Conservation (phyloP, 1,139 yeast species). For the Geotrichum histeridarum region DNA sequence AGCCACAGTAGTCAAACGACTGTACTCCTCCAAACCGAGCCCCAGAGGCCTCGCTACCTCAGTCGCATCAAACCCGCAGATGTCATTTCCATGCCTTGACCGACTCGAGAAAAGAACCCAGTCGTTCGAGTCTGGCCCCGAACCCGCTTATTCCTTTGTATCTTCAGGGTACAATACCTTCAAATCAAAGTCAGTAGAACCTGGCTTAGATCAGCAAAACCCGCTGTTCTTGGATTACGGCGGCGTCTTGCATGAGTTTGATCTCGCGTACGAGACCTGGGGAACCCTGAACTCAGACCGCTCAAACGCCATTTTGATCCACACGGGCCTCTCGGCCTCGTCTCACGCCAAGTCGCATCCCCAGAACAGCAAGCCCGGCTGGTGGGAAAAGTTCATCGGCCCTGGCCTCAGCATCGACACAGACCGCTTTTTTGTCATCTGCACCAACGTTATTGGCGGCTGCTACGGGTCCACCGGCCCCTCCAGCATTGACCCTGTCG, state of each 20-base stretch:
- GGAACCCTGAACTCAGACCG: constrained; percentile 59
- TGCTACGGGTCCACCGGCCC: constrained; percentile 97
- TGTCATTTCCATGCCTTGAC: constrained; percentile 84
- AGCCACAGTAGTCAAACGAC: background rate
- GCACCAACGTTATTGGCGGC: constrained; percentile 90
- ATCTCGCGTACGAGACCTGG: constrained; percentile 90
- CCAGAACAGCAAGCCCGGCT: constrained; percentile 67
- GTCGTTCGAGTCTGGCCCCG: constrained; percentile 69
- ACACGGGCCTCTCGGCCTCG: constrained; percentile 89
- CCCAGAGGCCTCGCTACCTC: constrained; percentile 12
- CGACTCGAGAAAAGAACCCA: constrained; percentile 54
- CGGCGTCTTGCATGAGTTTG: constrained; percentile 65
- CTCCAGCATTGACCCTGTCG: constrained; percentile 70
- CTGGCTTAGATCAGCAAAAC: background rate
- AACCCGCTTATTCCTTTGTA: constrained; percentile 73
- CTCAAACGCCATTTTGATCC: constrained; percentile 71
- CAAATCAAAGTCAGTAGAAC: constrained; percentile 35
- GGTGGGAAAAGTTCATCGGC: constrained; percentile 97
- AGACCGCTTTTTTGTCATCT: constrained; percentile 68
- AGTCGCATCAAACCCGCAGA: constrained; percentile 50
- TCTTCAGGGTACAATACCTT: constrained; percentile 63
- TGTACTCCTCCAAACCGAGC: background rate
- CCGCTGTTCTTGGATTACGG: constrained; percentile 79
- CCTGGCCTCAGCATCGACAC: constrained; percentile 78
- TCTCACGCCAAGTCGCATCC: constrained; percentile 89